These are phyloP conservation scores for Phanerochaete carnosa DNA, from an alignment of 768 basidiomycete species.

Conservation along the genomic window DNA sequence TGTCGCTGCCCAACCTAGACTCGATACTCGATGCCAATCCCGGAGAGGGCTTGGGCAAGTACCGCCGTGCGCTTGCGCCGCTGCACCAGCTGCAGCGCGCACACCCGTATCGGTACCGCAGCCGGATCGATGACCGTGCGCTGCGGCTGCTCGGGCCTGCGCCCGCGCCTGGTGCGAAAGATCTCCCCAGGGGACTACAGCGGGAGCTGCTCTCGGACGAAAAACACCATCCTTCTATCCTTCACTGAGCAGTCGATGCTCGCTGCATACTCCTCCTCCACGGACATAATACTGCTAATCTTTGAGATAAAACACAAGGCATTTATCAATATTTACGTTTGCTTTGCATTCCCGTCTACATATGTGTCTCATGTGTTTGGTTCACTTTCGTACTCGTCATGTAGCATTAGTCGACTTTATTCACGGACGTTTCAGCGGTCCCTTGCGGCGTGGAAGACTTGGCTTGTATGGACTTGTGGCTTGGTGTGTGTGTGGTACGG, in stretches of 20 bases:
- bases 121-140: conserved; percentile 59
- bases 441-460: not conserved
- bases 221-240: not conserved
- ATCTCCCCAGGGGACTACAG: no score
- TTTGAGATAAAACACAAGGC: not conserved
- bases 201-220: not conserved
- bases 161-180: not conserved
- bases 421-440: not conserved
- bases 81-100: conserved; percentile 50
- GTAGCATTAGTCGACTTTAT: not conserved
- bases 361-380: not conserved
- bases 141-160: conserved; percentile 41
- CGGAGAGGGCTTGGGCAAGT: conserved; percentile 2
- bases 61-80: conserved; percentile 49
- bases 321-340: not conserved
- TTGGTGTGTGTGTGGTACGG: not conserved
- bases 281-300: not conserved
- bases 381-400: not conserved
- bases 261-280: not conserved
- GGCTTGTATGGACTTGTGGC: not conserved
- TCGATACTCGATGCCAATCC: no score
- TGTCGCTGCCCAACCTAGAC: not conserved
- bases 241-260: not conserved
- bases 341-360: not conserved
- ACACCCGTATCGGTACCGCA: conserved; percentile 51